These are phyloP conservation scores for Choanephora cucurbitarum DNA, from an alignment of 371 early-diverging fungal genomes.

Conservation along the genomic window DNA sequence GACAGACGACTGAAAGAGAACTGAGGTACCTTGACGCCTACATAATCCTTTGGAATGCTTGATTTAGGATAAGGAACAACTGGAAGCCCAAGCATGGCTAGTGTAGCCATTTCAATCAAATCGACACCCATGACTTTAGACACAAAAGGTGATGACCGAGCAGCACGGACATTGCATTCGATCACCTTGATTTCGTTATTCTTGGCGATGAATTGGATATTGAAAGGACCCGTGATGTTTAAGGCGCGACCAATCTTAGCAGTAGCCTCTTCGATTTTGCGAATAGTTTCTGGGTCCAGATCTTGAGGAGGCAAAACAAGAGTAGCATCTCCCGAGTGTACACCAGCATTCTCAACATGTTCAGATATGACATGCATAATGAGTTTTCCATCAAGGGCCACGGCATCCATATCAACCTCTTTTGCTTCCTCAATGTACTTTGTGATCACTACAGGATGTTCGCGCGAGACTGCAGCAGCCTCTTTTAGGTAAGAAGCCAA, in stretches of 20 bases:
- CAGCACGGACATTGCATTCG: slow-evolving; percentile 96
- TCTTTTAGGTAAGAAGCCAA: slow-evolving; percentile 78
- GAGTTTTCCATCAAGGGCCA: slow-evolving; percentile 88
- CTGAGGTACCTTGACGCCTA: slow-evolving; percentile 95
- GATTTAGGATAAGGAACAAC: slow-evolving; percentile 72
- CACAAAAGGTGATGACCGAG: slow-evolving; percentile 94
- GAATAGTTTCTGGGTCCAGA: slow-evolving; percentile 84
- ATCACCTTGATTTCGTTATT: slow-evolving; percentile 95
- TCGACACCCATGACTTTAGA: slow-evolving; percentile 91
- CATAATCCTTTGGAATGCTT: slow-evolving; percentile 62
- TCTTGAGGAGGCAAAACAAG: slow-evolving; percentile 92
- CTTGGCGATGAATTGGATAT: slow-evolving; percentile 97
- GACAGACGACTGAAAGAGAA: slow-evolving; percentile 93
- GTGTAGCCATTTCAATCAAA: slow-evolving; percentile 91
- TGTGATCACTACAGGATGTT: slow-evolving; percentile 93
- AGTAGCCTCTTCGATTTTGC: slow-evolving; percentile 84
- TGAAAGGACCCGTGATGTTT: slow-evolving; percentile 96
- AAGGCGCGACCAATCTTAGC: slow-evolving; percentile 89
- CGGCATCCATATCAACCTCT: slow-evolving; percentile 96
- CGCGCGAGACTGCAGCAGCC: slow-evolving; percentile 88
- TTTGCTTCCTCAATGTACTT: slow-evolving; percentile 95
- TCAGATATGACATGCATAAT: slow-evolving; percentile 89
- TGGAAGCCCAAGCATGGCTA: slow-evolving; percentile 84
- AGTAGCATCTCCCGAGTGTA: slow-evolving; percentile 97
- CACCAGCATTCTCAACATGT: slow-evolving; percentile 97